These are phyloP conservation scores for Xylona heveae DNA, from an alignment of 495 filamentous ascomycete species.

Conservation along the genomic window DNA sequence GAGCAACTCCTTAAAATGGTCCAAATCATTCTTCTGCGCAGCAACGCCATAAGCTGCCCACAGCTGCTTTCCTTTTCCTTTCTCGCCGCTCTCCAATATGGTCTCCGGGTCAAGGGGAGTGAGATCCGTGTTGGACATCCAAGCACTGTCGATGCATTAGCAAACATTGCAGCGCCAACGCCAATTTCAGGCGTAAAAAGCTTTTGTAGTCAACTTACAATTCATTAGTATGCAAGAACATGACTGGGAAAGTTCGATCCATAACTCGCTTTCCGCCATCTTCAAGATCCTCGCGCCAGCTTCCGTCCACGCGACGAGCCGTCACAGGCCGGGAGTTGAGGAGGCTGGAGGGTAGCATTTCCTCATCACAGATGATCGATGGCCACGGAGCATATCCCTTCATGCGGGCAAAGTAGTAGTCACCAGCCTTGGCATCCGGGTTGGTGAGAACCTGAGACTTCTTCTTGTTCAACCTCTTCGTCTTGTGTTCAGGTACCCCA, in stretches of 20 bases:
- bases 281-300: slow-evolving; percentile 60
- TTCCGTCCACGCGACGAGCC: slow-evolving; percentile 55
- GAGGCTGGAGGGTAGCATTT: slow-evolving; percentile 60
- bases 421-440: slow-evolving; percentile 60
- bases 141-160: slow-evolving; percentile 33
- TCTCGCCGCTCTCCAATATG: slow-evolving; percentile 36
- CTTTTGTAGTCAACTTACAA: slow-evolving; percentile 44
- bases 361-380: slow-evolving; percentile 73
- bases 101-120: slow-evolving; percentile 47
- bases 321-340: slow-evolving; percentile 58
- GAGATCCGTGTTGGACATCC: slow-evolving; percentile 64
- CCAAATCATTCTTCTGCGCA: slow-evolving; percentile 43
- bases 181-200: neutral
- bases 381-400: slow-evolving; percentile 87
- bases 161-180: slow-evolving; percentile 2
- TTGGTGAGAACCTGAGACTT: slow-evolving; percentile 50
- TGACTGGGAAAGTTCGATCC: slow-evolving; percentile 75
- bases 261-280: slow-evolving; percentile 64
- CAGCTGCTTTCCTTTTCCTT: slow-evolving; percentile 56
- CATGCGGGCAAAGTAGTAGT: slow-evolving; percentile 69
- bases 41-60: slow-evolving; percentile 53
- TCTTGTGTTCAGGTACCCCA: slow-evolving; percentile 43
- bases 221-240: slow-evolving; percentile 86
- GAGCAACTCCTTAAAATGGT: slow-evolving; percentile 59
- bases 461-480: slow-evolving; percentile 69